Conservation (phyloP, 345 rosid species). For the Lenwebbia sp. region DNA sequence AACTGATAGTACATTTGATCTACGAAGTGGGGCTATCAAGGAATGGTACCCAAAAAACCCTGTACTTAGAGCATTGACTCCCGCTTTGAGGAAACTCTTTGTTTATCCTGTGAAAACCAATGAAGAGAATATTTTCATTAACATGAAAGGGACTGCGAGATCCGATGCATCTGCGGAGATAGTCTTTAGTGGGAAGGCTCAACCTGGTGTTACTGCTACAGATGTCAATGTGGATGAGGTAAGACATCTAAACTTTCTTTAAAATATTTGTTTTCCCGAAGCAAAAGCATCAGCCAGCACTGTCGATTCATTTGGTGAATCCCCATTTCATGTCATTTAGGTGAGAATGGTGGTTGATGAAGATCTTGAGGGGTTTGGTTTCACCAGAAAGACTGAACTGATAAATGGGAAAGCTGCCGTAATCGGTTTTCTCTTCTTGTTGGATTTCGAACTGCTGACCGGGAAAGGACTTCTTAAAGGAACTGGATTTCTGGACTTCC, state of each 20-base stretch:
- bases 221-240: conserved; percentile 95
- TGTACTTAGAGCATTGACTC: conserved; percentile 77
- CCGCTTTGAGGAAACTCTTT: conserved; percentile 60
- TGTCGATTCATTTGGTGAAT: neutral
- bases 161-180: conserved; percentile 75
- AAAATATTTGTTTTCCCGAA: neutral
- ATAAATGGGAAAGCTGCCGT: conserved; percentile 91
- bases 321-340: conserved; percentile 17
- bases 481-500: conserved; percentile 84
- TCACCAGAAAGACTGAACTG: conserved; percentile 61
- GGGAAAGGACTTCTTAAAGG: conserved; percentile 93
- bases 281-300: neutral
- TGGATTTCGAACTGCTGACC: conserved; percentile 91
- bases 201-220: conserved; percentile 74
- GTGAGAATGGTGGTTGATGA: conserved; percentile 92
- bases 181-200: conserved; percentile 88
- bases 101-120: conserved; percentile 62
- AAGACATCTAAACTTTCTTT: neutral
- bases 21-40: conserved; percentile 54
- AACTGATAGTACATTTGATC: conserved; percentile 84
- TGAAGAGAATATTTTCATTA: conserved; percentile 68
- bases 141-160: conserved; percentile 31
- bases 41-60: conserved; percentile 97
- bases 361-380: conserved; percentile 62
- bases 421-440: conserved; percentile 72